These are phyloP conservation scores for Colletotrichum spaethianum DNA, from an alignment of 2,329 filamentous ascomycete genomes.

Conservation along the genomic window DNA sequence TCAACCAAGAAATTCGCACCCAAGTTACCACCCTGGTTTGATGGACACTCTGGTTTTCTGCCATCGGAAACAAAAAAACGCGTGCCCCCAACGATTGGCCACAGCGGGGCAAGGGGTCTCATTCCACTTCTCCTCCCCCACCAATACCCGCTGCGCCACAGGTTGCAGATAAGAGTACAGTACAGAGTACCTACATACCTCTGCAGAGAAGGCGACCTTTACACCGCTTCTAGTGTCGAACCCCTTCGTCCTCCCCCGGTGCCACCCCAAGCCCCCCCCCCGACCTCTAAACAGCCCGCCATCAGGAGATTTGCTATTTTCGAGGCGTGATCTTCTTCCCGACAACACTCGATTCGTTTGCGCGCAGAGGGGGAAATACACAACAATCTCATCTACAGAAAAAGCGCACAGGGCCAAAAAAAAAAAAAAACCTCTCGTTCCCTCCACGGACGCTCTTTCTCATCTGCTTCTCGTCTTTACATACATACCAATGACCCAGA, in stretches of 20 bases:
- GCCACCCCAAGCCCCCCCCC: background rate
- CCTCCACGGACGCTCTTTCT: background rate
- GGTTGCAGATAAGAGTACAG: background rate
- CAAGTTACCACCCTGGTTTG: background rate
- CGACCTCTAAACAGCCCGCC: slow-evolving; percentile 23
- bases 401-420: background rate
- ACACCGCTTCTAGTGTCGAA: slow-evolving; percentile 24
- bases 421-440: no score
- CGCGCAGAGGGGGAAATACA: slow-evolving; percentile 22
- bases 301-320: slow-evolving; percentile 42
- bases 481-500: slow-evolving; percentile 29
- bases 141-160: slow-evolving; percentile 41
- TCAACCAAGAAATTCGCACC: background rate
- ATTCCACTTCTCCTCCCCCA: slow-evolving; percentile 29
- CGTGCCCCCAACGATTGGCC: slow-evolving; percentile 35
- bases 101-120: slow-evolving; percentile 32
- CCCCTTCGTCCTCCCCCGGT: slow-evolving; percentile 15
- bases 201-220: slow-evolving; percentile 8
- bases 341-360: slow-evolving; percentile 30
- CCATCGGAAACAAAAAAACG: slow-evolving; percentile 12
- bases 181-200: background rate
- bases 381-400: slow-evolving; percentile 3
- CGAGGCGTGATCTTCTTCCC: slow-evolving; percentile 39
- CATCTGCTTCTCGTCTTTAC: background rate
- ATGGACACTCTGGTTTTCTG: background rate